Base-by-base conservation (phyloP, 2,329 filamentous ascomycete species). In the Trichoderma atroviride region DNA sequence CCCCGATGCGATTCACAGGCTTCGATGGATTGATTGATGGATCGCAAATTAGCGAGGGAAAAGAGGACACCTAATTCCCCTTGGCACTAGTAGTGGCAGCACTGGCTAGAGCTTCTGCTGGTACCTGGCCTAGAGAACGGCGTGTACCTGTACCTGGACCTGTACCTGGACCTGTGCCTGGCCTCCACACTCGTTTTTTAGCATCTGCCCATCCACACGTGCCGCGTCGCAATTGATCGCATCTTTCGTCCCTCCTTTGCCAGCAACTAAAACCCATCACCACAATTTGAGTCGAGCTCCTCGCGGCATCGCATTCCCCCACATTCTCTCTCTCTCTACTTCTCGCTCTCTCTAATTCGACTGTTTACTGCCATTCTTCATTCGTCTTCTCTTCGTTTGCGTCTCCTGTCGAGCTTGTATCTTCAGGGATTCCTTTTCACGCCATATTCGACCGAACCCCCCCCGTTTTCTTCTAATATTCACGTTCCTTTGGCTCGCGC, bases 221-320 rank as follows among this genome's bases (percentile, higher is more conserved):
- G 62, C 37, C 62, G 62, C 62, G 52, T 65, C 62, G 62, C 62
- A 62, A 62, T 40, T 40, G 37, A 40, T 53, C 24, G 22, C 22
- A 53, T 47, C 50, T 29, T 29, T 33, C 24, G 53, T 66, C 63
- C 63, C 63, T 66, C 63, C 63, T 58, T 66, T 66, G 61, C 63
- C 43, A 47, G 37, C 10, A 59, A 55, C 62, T 52, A 57, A 14
- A 40, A 65, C 31, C 56, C 55, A 65, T 57, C 62, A 16, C 50
- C 62, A 40, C 7, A 29, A 31, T 29, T 53, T 11, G 24, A n/a
- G 35, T 66, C 63, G 63, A 47, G 19, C 63, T 66, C 37, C 16
- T 40, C 37, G 37, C 33, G 63, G 63, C 63, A 57, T 66, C 63
- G 29, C 35, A 24, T 53, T 58, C 52, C 63, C 63, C 37, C 33